A percentile compares a stretch with the other conserved stretches of the same genome.
These are phyloP conservation scores for Plantago coronopus DNA, from an alignment of 305 asterid genomes.

Conservation along the genomic window DNA sequence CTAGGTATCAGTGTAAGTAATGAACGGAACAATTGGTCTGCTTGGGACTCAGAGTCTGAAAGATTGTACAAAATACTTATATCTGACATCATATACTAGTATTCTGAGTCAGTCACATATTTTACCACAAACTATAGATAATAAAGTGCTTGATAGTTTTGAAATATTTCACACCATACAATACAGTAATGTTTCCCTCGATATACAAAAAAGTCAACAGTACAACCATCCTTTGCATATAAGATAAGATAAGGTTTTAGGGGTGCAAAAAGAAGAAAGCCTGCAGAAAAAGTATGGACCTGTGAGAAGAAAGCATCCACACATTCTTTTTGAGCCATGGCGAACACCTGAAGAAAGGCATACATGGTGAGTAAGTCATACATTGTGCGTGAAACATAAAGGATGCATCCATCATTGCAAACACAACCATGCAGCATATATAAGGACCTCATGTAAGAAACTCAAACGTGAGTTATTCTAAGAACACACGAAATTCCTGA, in stretches of 20 bases:
- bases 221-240: neutral
- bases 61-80: no score
- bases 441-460: constrained; percentile 10
- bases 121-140: neutral
- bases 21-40: no score
- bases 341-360: constrained; percentile 67
- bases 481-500: no score
- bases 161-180: neutral
- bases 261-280: neutral
- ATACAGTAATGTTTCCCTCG: constrained; percentile 9
- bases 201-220: constrained; percentile 2
- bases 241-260: no score
- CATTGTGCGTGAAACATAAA: constrained; percentile 10
- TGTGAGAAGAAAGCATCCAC: constrained; percentile 88
- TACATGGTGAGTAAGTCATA: constrained; percentile 19
- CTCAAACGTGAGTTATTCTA: neutral
- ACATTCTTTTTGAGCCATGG: constrained; percentile 86
- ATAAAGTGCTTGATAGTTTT: neutral
- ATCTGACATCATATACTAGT: no score
- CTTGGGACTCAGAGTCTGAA: no score
- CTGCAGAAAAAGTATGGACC: constrained; percentile 38
- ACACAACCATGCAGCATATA: constrained; percentile 1
- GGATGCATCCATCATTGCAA: neutral
- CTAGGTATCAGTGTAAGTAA: neutral
- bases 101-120: no score